phyloP scores from a whole-genome alignment of 176 grass and related monocot genomes.

The Olyra latifolia region DNA sequence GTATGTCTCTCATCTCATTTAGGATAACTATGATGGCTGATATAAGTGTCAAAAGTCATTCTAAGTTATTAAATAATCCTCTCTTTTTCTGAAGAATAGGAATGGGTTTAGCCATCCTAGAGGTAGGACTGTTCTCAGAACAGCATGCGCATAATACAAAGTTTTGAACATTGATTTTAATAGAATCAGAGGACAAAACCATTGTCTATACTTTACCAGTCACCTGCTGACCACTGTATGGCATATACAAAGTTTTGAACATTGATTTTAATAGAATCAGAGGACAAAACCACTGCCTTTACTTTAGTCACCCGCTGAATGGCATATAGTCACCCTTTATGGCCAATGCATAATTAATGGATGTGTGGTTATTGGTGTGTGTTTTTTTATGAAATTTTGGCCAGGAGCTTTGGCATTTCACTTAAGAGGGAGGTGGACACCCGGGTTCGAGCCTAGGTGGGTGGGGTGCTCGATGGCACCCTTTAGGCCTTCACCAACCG shows the following conservation, averaged over 20 bases:
- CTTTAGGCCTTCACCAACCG: no score
- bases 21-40: not conserved
- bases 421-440: no score
- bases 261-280: not conserved
- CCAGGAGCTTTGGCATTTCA: no score
- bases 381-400: no score
- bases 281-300: not conserved
- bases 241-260: not conserved
- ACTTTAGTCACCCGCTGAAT: not conserved
- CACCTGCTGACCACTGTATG: not conserved
- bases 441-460: no score
- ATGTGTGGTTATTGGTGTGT: not conserved
- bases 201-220: no score
- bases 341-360: not conserved
- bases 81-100: not conserved
- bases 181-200: no score
- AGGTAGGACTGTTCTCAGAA: not conserved
- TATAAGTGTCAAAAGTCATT: not conserved
- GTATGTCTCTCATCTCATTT: not conserved
- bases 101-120: not conserved
- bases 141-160: not conserved
- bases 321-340: not conserved
- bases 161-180: not conserved
- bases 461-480: no score
- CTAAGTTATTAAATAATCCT: not conserved